phyloP scores from a whole-genome alignment of 2,329 filamentous ascomycete species.

The Botrytis medusae region DNA sequence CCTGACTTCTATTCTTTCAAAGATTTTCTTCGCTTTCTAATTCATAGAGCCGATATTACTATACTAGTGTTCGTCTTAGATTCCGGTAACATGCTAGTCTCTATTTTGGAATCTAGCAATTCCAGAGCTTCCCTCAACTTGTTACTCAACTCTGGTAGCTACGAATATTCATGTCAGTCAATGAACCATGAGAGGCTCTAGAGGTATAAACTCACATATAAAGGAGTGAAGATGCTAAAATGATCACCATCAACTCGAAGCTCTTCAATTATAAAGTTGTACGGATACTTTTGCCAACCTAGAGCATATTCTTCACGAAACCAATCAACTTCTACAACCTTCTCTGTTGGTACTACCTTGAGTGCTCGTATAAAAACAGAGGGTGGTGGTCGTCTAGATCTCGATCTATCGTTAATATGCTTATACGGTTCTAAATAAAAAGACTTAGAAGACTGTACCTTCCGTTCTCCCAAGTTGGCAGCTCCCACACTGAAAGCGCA shows the following conservation, averaged over 20 bases:
- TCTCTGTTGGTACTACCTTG: slow-evolving; percentile 3
- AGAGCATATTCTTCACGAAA: slow-evolving; percentile 12
- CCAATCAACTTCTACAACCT: slow-evolving; percentile 20
- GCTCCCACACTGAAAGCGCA: slow-evolving; percentile 11
- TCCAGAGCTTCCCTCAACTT: not conserved
- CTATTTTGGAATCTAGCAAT: not conserved
- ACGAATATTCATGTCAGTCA: not conserved
- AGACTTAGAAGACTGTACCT: not conserved
- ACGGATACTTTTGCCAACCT: slow-evolving; percentile 17
- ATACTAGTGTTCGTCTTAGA: not conserved
- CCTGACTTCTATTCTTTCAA: not conserved
- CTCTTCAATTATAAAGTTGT: slow-evolving; percentile 15
- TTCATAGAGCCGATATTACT: not conserved
- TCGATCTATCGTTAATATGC: not conserved
- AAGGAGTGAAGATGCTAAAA: slow-evolving; percentile 19
- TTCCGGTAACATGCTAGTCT: not conserved
- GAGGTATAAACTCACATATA: not conserved
- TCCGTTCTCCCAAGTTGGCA: slow-evolving; percentile 15
- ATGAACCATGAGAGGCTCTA: not conserved
- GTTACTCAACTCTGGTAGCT: slow-evolving; percentile 5
- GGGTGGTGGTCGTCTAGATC: slow-evolving; percentile 1
- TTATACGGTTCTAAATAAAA: not conserved
- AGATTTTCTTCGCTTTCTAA: not conserved
- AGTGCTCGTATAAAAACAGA: slow-evolving; percentile 15
- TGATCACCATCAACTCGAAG: slow-evolving; percentile 18